Conservation (phyloP, 768 basidiomycete genomes). For the Suillus alpinus region DNA sequence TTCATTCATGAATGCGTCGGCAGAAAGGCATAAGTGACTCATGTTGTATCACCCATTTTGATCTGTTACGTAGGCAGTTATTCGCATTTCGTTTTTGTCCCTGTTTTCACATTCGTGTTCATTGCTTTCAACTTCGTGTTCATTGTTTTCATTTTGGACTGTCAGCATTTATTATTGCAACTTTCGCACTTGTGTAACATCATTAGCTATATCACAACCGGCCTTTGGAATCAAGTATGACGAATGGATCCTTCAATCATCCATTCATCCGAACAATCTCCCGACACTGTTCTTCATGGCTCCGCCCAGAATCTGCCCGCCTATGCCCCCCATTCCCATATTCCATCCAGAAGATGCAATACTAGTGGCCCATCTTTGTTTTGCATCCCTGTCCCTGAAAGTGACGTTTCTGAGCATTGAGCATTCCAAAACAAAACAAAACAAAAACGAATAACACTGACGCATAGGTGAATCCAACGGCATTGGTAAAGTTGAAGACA, state of each 20-base stretch:
- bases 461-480: constrained; percentile 96
- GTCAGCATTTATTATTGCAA: constrained; percentile 18
- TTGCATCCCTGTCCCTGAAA: constrained; percentile 84
- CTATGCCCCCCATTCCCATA: constrained; percentile 75
- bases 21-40: constrained; percentile 7
- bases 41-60: constrained; percentile 2
- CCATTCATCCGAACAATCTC: constrained; percentile 58
- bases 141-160: constrained; percentile 15
- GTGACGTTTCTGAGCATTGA: constrained; percentile 10
- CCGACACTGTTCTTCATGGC: constrained; percentile 82
- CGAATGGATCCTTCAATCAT: not conserved
- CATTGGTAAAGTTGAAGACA: constrained; percentile 94
- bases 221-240: constrained; percentile 7
- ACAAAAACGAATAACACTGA: constrained; percentile 35
- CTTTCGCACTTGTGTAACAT: constrained; percentile 31
- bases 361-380: constrained; percentile 83
- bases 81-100: constrained; percentile 19
- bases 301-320: constrained; percentile 79
- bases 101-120: constrained; percentile 23
- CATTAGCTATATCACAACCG: constrained; percentile 19
- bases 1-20: constrained; percentile 9
- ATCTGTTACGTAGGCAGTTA: constrained; percentile 13
- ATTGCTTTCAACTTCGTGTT: constrained; percentile 18
- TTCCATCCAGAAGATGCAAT: constrained; percentile 70
- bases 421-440: not conserved